Evolutionary conservation across 2,329 filamentous ascomycete genomes (phyloP).

Genomic region (Rhinocladiella similis): DNA sequence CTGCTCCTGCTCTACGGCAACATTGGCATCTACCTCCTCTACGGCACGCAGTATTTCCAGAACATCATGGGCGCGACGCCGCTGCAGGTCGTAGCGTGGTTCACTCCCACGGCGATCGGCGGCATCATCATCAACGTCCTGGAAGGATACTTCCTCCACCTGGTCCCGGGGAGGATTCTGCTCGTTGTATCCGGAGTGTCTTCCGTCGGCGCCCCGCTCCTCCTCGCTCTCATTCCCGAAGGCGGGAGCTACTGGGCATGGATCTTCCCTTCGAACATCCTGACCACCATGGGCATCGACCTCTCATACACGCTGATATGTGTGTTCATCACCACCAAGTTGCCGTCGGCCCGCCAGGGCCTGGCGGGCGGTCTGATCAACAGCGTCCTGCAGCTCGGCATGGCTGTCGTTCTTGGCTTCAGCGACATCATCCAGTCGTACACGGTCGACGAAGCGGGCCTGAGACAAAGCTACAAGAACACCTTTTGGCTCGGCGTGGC

Average conservation of each 20-base stretch:
- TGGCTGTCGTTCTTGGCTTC: conserved; percentile 70
- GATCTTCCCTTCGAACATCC: conserved; percentile 64
- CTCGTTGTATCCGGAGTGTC: conserved; percentile 63
- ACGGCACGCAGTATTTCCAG: conserved; percentile 68
- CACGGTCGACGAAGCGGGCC: conserved; percentile 42
- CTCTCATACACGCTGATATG: conserved; percentile 74
- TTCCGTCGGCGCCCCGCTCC: conserved; percentile 57
- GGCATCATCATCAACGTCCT: conserved; percentile 64
- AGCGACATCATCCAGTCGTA: conserved; percentile 62
- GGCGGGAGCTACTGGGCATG: conserved; percentile 68
- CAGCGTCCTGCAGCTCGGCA: conserved; percentile 68
- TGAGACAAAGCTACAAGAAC: conserved; percentile 57
- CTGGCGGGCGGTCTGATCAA: conserved; percentile 72
- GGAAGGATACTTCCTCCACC: conserved; percentile 68
- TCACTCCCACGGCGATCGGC: conserved; percentile 65
- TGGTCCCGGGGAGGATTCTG: conserved; percentile 62
- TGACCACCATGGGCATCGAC: conserved; percentile 71
- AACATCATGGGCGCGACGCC: conserved; percentile 60
- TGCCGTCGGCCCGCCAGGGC: conserved; percentile 67
- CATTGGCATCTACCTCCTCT: conserved; percentile 68
- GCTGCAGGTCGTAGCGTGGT: conserved; percentile 68
- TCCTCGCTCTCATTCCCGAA: conserved; percentile 65
- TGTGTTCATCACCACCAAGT: conserved; percentile 72
- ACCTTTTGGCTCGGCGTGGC: conserved; percentile 61
- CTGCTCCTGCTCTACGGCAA: conserved; percentile 69